Percentiles rank a stretch among this genome's conserved stretches.
These are phyloP conservation scores for Penicillium italicum DNA, from an alignment of 2,329 filamentous ascomycete genomes.

Conservation along the genomic window DNA sequence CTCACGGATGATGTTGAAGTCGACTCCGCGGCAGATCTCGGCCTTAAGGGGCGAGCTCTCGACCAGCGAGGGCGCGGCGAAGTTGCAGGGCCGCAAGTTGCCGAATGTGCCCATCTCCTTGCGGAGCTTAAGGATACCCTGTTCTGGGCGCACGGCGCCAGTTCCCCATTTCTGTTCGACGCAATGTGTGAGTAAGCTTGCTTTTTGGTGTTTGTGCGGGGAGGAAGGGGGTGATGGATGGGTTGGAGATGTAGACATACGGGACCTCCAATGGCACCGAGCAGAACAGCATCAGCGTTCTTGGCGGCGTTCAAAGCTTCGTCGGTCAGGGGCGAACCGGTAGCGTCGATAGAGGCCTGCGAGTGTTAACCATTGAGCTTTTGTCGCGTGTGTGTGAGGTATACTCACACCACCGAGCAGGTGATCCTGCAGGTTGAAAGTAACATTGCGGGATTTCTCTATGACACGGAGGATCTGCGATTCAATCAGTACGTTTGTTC, in stretches of 20 bases:
- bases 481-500: conserved; percentile 3
- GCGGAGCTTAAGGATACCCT: conserved; percentile 84
- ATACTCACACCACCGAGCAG: conserved; percentile 81
- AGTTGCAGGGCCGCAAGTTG: conserved; percentile 94
- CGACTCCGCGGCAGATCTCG: conserved; percentile 76
- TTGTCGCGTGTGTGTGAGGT: background rate
- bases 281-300: conserved; percentile 79
- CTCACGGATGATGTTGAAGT: conserved; percentile 91
- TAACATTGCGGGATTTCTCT: conserved; percentile 67
- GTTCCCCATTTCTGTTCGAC: conserved; percentile 76
- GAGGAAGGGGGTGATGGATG: background rate
- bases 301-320: conserved; percentile 79
- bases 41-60: conserved; percentile 83
- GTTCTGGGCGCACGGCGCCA: conserved; percentile 80
- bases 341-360: conserved; percentile 82
- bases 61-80: conserved; percentile 81
- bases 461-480: conserved; percentile 71
- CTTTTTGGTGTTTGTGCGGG: background rate
- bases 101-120: conserved; percentile 93
- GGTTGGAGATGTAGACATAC: conserved; percentile 41
- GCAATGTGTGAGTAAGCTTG: conserved; percentile 1
- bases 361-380: conserved; percentile 5
- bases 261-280: conserved; percentile 93
- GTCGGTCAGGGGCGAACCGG: conserved; percentile 74
- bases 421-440: conserved; percentile 88